A percentile compares a stretch with the other conserved stretches of the same genome.
Conservation (phyloP, 202 grass and related monocot genomes). For the Setaria italica region DNA sequence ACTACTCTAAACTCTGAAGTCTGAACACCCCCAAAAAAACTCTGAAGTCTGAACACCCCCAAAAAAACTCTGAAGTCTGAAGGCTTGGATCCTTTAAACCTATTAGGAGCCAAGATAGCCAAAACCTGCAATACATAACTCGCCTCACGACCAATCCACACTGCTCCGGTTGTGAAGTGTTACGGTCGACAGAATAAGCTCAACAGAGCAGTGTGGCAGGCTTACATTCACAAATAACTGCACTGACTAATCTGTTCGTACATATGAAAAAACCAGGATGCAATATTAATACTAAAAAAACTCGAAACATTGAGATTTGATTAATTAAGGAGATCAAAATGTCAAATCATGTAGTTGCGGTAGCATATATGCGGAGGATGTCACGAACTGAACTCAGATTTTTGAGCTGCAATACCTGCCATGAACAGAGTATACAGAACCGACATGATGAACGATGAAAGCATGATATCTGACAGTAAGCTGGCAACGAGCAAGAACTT, state of each 20-base stretch:
- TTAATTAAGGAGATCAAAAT: not conserved
- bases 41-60: no score
- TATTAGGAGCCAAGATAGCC: not conserved
- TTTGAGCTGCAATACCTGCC: not conserved
- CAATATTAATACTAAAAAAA: not conserved
- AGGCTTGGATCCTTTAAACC: no score
- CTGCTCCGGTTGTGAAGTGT: not conserved
- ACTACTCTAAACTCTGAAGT: no score
- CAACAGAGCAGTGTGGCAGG: not conserved
- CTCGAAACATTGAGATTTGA: not conserved
- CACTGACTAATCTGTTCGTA: not conserved
- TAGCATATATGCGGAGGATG: not conserved
- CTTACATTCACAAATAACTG: not conserved
- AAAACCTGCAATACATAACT: not conserved
- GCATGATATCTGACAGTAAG: not conserved
- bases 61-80: no score
- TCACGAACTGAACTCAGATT: not conserved
- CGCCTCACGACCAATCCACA: not conserved
- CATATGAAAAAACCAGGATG: not conserved
- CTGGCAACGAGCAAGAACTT: not conserved
- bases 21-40: no score
- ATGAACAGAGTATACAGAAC: not conserved
- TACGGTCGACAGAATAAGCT: not conserved
- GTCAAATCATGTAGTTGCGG: not conserved
- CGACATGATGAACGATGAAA: slow-evolving; percentile 5